Percentiles rank a stretch among this genome's conserved stretches.
Evolutionary conservation across 2,329 filamentous ascomycete genomes (phyloP).

Genomic region (Penicillium hesseltinei): DNA sequence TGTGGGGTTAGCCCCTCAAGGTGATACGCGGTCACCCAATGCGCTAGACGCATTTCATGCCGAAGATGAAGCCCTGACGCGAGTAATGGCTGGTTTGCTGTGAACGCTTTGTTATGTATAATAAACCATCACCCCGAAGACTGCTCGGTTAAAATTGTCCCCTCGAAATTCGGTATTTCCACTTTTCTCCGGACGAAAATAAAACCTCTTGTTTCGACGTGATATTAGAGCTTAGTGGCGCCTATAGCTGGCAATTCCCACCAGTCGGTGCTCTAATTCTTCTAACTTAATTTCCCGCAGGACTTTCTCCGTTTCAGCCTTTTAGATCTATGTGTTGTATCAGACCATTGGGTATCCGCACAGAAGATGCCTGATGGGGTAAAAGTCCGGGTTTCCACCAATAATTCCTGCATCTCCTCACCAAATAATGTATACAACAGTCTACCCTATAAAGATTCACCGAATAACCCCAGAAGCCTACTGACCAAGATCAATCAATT

Average conservation of each 20-base stretch:
- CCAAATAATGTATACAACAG: not conserved
- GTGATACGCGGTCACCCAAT: constrained; percentile 5
- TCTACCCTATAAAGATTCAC: too few species aligned
- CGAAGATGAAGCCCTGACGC: constrained; percentile 37
- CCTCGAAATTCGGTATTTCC: not conserved
- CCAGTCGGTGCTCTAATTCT: constrained; percentile 6
- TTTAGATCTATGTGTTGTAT: not conserved
- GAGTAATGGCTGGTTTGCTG: constrained; percentile 36
- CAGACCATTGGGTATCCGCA: not conserved
- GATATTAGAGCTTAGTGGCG: not conserved
- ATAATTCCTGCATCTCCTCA: constrained; percentile 1
- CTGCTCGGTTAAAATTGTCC: not conserved
- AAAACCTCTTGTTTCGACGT: too few species aligned
- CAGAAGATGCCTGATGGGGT: not conserved
- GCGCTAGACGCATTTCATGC: constrained; percentile 32
- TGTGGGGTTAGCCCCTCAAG: constrained; percentile 10
- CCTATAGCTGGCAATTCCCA: constrained; percentile 3
- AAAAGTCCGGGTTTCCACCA: constrained; percentile 11
- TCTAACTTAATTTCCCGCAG: not conserved
- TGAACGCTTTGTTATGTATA: constrained; percentile 11
- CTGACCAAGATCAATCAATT: not conserved
- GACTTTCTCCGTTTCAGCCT: too few species aligned
- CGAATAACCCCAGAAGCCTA: not conserved
- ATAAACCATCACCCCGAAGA: too few species aligned
- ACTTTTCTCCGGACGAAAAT: too few species aligned